Conservation (phyloP, 78 protist species). For the Anaeramoeba ignava region DNA sequence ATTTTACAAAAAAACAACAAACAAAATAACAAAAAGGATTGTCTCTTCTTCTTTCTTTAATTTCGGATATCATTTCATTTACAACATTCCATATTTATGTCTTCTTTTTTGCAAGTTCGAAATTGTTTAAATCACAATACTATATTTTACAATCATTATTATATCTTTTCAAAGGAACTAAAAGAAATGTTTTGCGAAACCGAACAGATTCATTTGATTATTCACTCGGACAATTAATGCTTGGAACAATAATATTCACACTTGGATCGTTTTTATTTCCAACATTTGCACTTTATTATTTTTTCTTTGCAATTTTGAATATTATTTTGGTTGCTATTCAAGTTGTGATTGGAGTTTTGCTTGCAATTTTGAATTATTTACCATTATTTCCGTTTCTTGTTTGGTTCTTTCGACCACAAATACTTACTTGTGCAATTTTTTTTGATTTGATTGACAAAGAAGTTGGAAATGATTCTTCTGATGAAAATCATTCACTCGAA, state of each 20-base stretch:
- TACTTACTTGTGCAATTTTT: constrained; percentile 12
- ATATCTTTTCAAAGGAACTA: constrained; percentile 36
- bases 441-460: too few relatives aligned
- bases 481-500: too few relatives aligned
- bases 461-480: too few relatives aligned
- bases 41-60: constrained; percentile 26
- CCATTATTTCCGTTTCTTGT: not conserved
- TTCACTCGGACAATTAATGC: constrained; percentile 36
- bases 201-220: constrained; percentile 44
- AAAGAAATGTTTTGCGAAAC: constrained; percentile 35
- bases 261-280: constrained; percentile 42
- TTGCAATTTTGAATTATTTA: not conserved
- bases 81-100: constrained; percentile 35
- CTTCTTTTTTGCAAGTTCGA: constrained; percentile 34
- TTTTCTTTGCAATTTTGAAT: constrained; percentile 18
- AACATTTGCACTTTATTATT: constrained; percentile 38
- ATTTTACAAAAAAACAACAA: too few relatives aligned
- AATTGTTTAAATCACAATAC: constrained; percentile 32
- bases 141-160: constrained; percentile 31
- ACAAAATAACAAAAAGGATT: too few relatives aligned
- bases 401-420: not conserved
- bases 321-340: not conserved
- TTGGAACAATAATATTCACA: constrained; percentile 49
- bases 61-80: constrained; percentile 32
- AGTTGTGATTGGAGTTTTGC: not conserved